Conservation (phyloP, 2,329 filamentous ascomycete species). For the Arthrobotrys conoides region DNA sequence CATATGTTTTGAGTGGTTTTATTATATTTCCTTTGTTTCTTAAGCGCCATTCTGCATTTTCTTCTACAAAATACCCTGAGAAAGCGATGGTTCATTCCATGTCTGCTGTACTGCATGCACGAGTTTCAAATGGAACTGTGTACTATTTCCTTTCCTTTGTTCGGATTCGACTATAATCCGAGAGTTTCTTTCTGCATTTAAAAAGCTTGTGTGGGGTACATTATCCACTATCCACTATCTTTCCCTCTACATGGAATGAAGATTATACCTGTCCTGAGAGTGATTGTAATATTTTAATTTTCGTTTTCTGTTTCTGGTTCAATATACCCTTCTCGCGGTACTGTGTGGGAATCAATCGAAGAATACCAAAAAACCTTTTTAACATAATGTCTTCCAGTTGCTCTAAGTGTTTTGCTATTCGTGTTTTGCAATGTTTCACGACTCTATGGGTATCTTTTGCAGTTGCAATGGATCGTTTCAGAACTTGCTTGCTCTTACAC, state of each 20-base stretch:
- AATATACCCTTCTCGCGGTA: not conserved
- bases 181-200: conserved; percentile 10
- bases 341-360: conserved; percentile 6
- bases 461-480: not conserved
- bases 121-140: conserved; percentile 23
- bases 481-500: conserved; percentile 3
- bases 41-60: conserved; percentile 34
- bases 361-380: not conserved
- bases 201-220: conserved; percentile 11
- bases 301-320: conserved; percentile 24
- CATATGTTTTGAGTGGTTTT: conserved; percentile 38
- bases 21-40: conserved; percentile 20
- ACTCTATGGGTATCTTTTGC: not conserved
- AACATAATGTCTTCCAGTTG: not conserved
- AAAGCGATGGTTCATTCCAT: conserved; percentile 34
- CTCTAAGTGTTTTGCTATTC: not conserved
- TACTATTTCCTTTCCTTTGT: conserved; percentile 47
- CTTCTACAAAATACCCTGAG: conserved; percentile 37
- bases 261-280: conserved; percentile 36
- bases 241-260: conserved; percentile 19
- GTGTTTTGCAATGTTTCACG: conserved; percentile 8
- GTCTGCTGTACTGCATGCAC: conserved; percentile 23
- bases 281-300: conserved; percentile 47
- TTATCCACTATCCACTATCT: not conserved
- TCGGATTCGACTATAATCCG: conserved; percentile 2